Conservation (phyloP, 2,329 filamentous ascomycete genomes). For the Gaeumannomyces sp. region DNA sequence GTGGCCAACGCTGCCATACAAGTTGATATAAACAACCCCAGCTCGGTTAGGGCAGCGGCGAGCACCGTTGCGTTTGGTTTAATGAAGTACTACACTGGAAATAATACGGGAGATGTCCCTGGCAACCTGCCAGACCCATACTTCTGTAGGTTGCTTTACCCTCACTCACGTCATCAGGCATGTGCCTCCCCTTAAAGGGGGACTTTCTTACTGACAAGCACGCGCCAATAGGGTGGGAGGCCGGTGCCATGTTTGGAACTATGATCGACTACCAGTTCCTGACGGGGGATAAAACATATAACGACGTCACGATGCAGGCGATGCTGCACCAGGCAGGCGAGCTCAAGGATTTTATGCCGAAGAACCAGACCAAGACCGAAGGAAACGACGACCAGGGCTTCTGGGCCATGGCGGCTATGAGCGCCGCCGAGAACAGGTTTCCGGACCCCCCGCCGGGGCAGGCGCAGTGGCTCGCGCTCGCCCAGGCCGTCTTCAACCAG, state of each 20-base stretch:
- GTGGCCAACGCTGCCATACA: slow-evolving; percentile 18
- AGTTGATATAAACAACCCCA: slow-evolving; percentile 31
- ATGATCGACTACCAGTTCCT: slow-evolving; percentile 67
- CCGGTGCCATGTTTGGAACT: slow-evolving; percentile 64
- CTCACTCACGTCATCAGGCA: slow-evolving; percentile 23
- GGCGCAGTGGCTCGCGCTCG: slow-evolving; percentile 72
- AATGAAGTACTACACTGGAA: slow-evolving; percentile 47
- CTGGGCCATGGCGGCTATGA: slow-evolving; percentile 79
- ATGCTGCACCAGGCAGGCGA: slow-evolving; percentile 55
- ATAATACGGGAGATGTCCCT: slow-evolving; percentile 51
- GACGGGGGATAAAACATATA: slow-evolving; percentile 62
- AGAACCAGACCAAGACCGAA: slow-evolving; percentile 53
- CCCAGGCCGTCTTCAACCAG: slow-evolving; percentile 74
- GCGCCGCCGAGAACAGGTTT: slow-evolving; percentile 70
- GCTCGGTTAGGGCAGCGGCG: slow-evolving; percentile 43
- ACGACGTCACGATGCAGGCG: slow-evolving; percentile 50
- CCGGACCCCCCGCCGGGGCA: slow-evolving; percentile 57
- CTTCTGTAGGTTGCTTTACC: slow-evolving; percentile 48
- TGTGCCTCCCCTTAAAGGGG: no score
- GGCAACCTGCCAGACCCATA: slow-evolving; percentile 55
- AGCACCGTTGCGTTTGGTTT: slow-evolving; percentile 32
- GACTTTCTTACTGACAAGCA: neutral
- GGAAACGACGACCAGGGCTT: slow-evolving; percentile 78
- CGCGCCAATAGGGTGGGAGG: slow-evolving; percentile 58
- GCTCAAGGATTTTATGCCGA: slow-evolving; percentile 59